Conservation (phyloP, 1,284 basidiomycete species). For the Coniferiporia weirii region DNA sequence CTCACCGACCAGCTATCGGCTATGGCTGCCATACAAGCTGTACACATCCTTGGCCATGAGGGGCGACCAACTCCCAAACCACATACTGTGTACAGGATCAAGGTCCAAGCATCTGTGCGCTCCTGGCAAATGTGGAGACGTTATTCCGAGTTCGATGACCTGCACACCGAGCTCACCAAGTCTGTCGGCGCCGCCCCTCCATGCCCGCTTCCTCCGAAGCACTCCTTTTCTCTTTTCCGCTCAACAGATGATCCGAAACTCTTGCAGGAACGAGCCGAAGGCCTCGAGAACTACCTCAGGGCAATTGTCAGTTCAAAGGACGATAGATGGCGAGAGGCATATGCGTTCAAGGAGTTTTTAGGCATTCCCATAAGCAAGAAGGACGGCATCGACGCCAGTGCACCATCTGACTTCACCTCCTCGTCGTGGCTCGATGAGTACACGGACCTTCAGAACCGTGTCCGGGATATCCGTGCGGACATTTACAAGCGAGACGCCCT, state of each 20-base stretch:
- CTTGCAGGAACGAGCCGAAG: conserved; percentile 68
- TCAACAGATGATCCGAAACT: conserved; percentile 41
- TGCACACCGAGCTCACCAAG: conserved; percentile 77
- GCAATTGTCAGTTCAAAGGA: conserved; percentile 80
- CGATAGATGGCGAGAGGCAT: conserved; percentile 73
- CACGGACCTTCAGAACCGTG: conserved; percentile 62
- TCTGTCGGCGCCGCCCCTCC: conserved; percentile 71
- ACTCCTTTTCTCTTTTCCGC: conserved; percentile 49
- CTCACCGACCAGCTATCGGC: neutral
- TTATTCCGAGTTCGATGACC: conserved; percentile 89
- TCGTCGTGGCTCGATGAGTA: conserved; percentile 86
- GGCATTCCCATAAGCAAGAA: conserved; percentile 69
- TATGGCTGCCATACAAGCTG: conserved; percentile 72
- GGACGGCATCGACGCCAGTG: conserved; percentile 27
- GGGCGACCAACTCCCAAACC: conserved; percentile 60
- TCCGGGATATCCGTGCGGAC: conserved; percentile 77
- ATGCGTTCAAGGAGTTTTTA: conserved; percentile 83
- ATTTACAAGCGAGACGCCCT: conserved; percentile 85
- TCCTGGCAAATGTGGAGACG: conserved; percentile 92
- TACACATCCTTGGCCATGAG: conserved; percentile 63
- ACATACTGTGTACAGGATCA: conserved; percentile 78
- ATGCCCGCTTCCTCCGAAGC: conserved; percentile 75
- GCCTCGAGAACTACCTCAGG: conserved; percentile 83
- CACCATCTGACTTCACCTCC: conserved; percentile 53
- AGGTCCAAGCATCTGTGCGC: conserved; percentile 76